phyloP scores from a whole-genome alignment of 208 protist species.

The Blastocrithidia nonstop region DNA sequence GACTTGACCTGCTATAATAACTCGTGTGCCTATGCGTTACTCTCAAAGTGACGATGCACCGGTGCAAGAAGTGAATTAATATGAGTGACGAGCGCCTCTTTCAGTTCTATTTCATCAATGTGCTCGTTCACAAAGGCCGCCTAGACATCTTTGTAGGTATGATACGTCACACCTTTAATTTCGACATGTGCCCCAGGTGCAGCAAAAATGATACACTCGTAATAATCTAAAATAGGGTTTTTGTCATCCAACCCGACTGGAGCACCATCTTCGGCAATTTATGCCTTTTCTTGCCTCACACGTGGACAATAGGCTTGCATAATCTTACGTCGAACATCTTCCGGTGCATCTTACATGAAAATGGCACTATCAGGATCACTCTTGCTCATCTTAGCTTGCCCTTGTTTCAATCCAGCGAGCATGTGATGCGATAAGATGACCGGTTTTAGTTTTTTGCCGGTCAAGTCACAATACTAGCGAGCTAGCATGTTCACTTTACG shows the following conservation, averaged over 20 bases:
- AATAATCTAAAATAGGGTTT: constrained; percentile 94
- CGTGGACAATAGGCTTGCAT: constrained; percentile 89
- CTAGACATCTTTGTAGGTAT: constrained; percentile 71
- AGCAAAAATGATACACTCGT: constrained; percentile 85
- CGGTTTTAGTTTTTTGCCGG: constrained; percentile 85
- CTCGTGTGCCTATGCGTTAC: constrained; percentile 58
- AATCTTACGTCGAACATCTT: constrained; percentile 95
- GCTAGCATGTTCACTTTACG: constrained; percentile 99
- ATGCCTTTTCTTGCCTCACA: constrained; percentile 19
- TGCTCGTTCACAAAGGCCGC: constrained; percentile 41
- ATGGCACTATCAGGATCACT: constrained; percentile 97
- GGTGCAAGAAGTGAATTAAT: constrained; percentile 90
- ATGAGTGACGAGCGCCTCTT: constrained; percentile 52
- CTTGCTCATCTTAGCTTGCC: constrained; percentile 98
- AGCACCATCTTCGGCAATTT: constrained; percentile 60
- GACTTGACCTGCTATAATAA: constrained; percentile 85
- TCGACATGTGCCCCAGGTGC: constrained; percentile 17
- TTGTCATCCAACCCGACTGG: constrained; percentile 54
- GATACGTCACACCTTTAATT: constrained; percentile 36
- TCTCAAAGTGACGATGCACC: constrained; percentile 88
- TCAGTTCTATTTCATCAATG: constrained; percentile 71
- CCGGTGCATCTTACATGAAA: constrained; percentile 97
- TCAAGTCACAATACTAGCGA: constrained; percentile 95
- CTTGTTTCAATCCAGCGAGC: constrained; percentile 91
- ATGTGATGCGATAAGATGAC: constrained; percentile 98